phyloP scores from a whole-genome alignment of 805 yeast genomes.

The Ogataea angusta region DNA sequence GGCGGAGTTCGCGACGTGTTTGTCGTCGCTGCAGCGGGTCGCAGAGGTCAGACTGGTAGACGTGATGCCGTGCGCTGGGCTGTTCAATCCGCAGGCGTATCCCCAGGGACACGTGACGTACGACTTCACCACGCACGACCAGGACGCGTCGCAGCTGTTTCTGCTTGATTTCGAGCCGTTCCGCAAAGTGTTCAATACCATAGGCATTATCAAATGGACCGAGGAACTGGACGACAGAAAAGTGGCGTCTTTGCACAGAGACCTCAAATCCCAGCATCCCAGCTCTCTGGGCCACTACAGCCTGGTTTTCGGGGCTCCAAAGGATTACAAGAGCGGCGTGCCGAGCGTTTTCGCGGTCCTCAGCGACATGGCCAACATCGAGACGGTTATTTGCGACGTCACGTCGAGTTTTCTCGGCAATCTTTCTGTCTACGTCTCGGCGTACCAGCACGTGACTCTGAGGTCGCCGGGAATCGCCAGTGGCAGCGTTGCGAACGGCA shows the following conservation, averaged over 20 bases:
- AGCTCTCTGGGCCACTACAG: slow-evolving; percentile 52
- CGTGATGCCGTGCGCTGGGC: slow-evolving; percentile 59
- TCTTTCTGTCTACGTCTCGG: slow-evolving; percentile 65
- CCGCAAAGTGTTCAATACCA: slow-evolving; percentile 66
- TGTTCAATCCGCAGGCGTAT: slow-evolving; percentile 80
- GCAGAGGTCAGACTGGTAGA: slow-evolving; percentile 72
- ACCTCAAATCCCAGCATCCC: slow-evolving; percentile 47
- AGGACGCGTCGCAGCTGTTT: slow-evolving; percentile 45
- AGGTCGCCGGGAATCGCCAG: slow-evolving; percentile 67
- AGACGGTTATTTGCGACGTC: slow-evolving; percentile 71
- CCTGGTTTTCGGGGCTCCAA: slow-evolving; percentile 52
- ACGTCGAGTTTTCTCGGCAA: slow-evolving; percentile 59
- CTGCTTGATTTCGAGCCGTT: slow-evolving; percentile 89
- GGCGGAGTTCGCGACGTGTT: slow-evolving; percentile 41
- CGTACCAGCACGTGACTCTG: slow-evolving; percentile 75
- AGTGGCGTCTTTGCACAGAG: slow-evolving; percentile 30
- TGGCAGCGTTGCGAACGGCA: slow-evolving; percentile 18
- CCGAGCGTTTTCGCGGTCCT: slow-evolving; percentile 19
- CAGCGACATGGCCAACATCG: slow-evolving; percentile 34
- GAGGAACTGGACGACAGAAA: slow-evolving; percentile 23
- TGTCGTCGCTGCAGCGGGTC: slow-evolving; percentile 42
- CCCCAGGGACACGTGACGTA: slow-evolving; percentile 74
- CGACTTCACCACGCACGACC: slow-evolving; percentile 53
- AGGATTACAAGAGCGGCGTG: slow-evolving; percentile 2
- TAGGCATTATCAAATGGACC: slow-evolving; percentile 40